A percentile compares a stretch with the other conserved stretches of the same genome.
Conservation (phyloP, 495 filamentous ascomycete species). For the Terfezia claveryi region DNA sequence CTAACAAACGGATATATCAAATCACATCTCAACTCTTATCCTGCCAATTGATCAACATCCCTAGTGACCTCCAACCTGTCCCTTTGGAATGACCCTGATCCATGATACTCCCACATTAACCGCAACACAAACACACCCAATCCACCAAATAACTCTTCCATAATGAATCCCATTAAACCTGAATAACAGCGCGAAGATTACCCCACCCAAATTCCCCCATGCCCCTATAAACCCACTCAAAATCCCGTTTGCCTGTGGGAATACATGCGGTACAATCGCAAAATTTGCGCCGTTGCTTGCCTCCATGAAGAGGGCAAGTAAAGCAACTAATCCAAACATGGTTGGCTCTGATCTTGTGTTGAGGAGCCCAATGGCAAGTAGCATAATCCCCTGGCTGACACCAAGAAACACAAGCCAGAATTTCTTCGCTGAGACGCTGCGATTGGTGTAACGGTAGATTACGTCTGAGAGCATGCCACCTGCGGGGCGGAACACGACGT, state of each 20-base stretch:
- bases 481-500: conserved; percentile 49
- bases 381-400: conserved; percentile 40
- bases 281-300: conserved; percentile 74
- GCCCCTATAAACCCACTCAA: conserved; percentile 60
- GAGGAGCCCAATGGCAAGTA: conserved; percentile 46
- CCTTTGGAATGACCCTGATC: conserved; percentile 49
- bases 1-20: too few relatives aligned
- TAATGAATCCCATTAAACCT: conserved; percentile 49
- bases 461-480: conserved; percentile 55
- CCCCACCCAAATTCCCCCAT: conserved; percentile 62
- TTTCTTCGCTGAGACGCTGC: conserved; percentile 56
- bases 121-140: conserved; percentile 49
- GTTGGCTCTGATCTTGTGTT: conserved; percentile 35
- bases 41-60: background rate
- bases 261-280: conserved; percentile 62
- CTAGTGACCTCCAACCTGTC: conserved; percentile 40
- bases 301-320: conserved; percentile 62
- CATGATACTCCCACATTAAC: conserved; percentile 46
- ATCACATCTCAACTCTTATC: too few relatives aligned
- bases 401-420: conserved; percentile 40
- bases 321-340: conserved; percentile 59
- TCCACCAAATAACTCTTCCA: conserved; percentile 52
- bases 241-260: conserved; percentile 53
- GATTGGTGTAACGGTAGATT: conserved; percentile 38
- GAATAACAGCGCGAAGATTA: conserved; percentile 72